Percentiles rank a stretch among this genome's conserved stretches.
Evolutionary conservation across 805 yeast species (phyloP).

Genomic region (Saturnispora besseyi): DNA sequence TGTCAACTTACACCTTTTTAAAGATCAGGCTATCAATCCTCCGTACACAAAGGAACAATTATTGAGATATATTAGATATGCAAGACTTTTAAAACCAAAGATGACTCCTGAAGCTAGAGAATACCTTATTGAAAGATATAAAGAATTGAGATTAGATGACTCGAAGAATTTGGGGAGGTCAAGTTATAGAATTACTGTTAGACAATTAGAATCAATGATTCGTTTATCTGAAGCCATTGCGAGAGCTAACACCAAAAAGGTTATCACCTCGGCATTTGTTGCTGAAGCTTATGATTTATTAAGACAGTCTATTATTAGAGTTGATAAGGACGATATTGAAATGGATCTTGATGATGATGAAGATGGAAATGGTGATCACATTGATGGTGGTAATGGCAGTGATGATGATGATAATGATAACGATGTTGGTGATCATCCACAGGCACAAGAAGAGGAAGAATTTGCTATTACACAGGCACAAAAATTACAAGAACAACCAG

Average conservation of each 20-base stretch:
- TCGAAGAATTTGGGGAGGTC: constrained; percentile 81
- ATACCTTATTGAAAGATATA: constrained; percentile 66
- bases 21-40: constrained; percentile 84
- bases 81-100: constrained; percentile 85
- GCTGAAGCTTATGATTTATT: constrained; percentile 88
- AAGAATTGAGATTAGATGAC: constrained; percentile 80
- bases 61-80: constrained; percentile 81
- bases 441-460: constrained; percentile 9
- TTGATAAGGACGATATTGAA: constrained; percentile 87
- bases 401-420: constrained; percentile 16
- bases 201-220: constrained; percentile 92
- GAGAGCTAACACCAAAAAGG: constrained; percentile 89
- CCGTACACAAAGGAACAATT: constrained; percentile 86
- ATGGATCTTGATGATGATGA: constrained; percentile 54
- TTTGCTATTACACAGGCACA: constrained; percentile 7
- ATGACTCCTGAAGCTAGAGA: constrained; percentile 77
- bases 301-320: constrained; percentile 86
- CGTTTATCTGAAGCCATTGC: constrained; percentile 95
- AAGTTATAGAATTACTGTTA: constrained; percentile 89
- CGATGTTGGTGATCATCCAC: neutral
- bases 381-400: constrained; percentile 32
- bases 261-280: constrained; percentile 74
- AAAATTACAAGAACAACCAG: constrained; percentile 2
- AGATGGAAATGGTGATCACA: constrained; percentile 19
- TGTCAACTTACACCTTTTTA: constrained; percentile 82